Evolutionary conservation across 2,329 filamentous ascomycete genomes (phyloP).

Genomic region (Hymenoscyphus linearis): DNA sequence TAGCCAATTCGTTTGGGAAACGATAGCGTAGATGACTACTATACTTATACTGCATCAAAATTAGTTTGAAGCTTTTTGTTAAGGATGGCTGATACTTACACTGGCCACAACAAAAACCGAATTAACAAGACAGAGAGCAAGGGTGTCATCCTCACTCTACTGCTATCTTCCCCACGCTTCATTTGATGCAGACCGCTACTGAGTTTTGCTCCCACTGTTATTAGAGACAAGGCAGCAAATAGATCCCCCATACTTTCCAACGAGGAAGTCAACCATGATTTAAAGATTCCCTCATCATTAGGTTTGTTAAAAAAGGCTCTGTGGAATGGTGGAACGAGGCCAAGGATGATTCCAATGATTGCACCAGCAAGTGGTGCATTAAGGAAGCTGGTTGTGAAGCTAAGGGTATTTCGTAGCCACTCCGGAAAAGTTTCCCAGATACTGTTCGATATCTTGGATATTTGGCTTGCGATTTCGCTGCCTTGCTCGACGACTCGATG

Average conservation of each 20-base stretch:
- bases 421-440: neutral
- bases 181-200: constrained; percentile 46
- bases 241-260: constrained; percentile 57
- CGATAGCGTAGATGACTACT: constrained; percentile 47
- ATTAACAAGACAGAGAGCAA: constrained; percentile 46
- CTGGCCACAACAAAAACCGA: constrained; percentile 57
- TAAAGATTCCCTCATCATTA: constrained; percentile 56
- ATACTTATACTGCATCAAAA: constrained; percentile 39
- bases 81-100: constrained; percentile 14
- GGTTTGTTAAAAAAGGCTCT: constrained; percentile 53
- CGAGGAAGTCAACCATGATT: constrained; percentile 58
- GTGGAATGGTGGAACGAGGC: constrained; percentile 54
- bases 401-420: constrained; percentile 24
- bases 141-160: constrained; percentile 42
- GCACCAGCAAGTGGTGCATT: constrained; percentile 59
- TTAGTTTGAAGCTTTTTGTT: neutral
- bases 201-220: constrained; percentile 60
- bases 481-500: constrained; percentile 6
- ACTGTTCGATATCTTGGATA: neutral
- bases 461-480: neutral
- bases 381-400: constrained; percentile 41
- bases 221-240: constrained; percentile 59
- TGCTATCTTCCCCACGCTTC: constrained; percentile 39
- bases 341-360: constrained; percentile 50
- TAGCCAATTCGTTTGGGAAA: constrained; percentile 57